These are phyloP conservation scores for Suillus lakei DNA, from an alignment of 768 basidiomycete genomes.

Conservation along the genomic window DNA sequence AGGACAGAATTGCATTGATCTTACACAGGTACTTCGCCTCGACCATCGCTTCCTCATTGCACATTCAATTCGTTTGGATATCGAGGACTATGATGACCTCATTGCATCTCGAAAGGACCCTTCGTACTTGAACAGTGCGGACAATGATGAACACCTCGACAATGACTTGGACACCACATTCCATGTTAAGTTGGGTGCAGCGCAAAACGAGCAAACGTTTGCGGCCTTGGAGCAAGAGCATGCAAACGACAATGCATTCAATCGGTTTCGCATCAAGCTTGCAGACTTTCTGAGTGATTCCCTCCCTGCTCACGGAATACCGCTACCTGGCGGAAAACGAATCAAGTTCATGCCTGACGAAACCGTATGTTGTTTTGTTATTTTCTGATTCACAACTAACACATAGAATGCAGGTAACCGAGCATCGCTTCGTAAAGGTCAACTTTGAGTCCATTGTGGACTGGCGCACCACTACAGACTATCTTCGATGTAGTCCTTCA, in stretches of 20 bases:
- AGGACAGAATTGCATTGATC: not conserved
- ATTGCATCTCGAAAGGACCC: not conserved
- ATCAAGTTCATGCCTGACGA: constrained; percentile 7
- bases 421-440: constrained; percentile 29
- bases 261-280: constrained; percentile 7
- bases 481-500: constrained; percentile 32
- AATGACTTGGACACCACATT: not conserved
- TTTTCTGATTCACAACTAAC: not conserved
- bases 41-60: not conserved
- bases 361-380: not conserved
- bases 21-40: constrained; percentile 37
- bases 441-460: constrained; percentile 31
- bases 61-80: constrained; percentile 3
- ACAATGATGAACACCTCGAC: not conserved
- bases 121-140: not conserved
- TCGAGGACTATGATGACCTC: not conserved
- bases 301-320: not conserved
- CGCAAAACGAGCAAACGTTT: constrained; percentile 2
- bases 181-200: constrained; percentile 11
- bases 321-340: not conserved
- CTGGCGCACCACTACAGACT: constrained; percentile 32
- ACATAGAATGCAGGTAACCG: constrained; percentile 23
- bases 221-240: constrained; percentile 3
- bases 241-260: constrained; percentile 5
- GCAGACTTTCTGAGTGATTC: constrained; percentile 6